These are phyloP conservation scores for Exutisphaerella laricina DNA, from an alignment of 2,329 filamentous ascomycete species.

Conservation along the genomic window DNA sequence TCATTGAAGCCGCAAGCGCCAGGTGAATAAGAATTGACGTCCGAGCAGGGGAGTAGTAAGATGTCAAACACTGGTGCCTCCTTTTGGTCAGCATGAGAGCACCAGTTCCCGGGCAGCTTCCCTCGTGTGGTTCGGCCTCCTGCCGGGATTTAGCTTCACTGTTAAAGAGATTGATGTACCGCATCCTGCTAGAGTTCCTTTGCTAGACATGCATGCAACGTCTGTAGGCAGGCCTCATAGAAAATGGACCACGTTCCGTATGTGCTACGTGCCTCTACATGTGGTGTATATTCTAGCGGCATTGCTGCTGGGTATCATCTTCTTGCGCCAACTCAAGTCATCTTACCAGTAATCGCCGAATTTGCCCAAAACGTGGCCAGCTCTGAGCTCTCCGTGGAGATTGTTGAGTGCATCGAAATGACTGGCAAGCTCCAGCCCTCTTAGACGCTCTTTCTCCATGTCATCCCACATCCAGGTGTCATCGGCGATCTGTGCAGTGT, in stretches of 20 bases:
- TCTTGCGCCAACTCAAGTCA: background rate
- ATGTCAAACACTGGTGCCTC: too few species aligned
- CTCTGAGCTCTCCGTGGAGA: constrained; percentile 48
- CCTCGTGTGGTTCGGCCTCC: too few species aligned
- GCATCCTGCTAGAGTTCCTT: too few species aligned
- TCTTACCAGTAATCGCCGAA: constrained; percentile 31
- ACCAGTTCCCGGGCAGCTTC: too few species aligned
- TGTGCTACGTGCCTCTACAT: too few species aligned
- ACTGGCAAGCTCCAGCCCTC: constrained; percentile 51
- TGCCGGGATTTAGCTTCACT: too few species aligned
- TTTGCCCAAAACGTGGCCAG: constrained; percentile 41
- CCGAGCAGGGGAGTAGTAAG: too few species aligned
- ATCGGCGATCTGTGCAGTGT: constrained; percentile 17
- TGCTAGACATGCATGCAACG: constrained; percentile 5
- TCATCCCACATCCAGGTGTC: constrained; percentile 55
- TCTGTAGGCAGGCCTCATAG: constrained; percentile 4
- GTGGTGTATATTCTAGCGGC: too few species aligned
- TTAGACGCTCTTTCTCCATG: constrained; percentile 53
- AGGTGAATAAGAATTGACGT: constrained; percentile 7
- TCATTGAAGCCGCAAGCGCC: constrained; percentile 4
- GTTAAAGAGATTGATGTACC: too few species aligned
- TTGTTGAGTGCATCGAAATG: constrained; percentile 52
- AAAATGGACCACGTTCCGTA: too few species aligned
- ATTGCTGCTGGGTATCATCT: constrained; percentile 10
- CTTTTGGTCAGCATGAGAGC: too few species aligned